phyloP scores from a whole-genome alignment of 2,329 filamentous ascomycete genomes.

The Cercospora sp. region DNA sequence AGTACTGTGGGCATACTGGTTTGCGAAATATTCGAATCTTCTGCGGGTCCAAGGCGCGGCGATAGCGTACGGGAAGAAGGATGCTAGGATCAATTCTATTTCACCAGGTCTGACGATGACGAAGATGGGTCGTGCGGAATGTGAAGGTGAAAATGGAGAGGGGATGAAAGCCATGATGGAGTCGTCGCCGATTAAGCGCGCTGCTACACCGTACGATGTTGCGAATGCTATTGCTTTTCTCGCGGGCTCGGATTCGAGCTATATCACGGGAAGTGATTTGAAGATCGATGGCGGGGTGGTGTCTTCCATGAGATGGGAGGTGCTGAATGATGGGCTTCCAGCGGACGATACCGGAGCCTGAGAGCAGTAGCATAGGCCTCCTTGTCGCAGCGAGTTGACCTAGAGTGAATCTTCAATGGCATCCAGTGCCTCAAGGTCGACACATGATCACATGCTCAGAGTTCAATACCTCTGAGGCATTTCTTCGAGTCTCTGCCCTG shows the following conservation, averaged over 20 bases:
- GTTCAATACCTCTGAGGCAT: background rate
- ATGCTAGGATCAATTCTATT: slow-evolving; percentile 16
- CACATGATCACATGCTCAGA: background rate
- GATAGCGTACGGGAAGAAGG: slow-evolving; percentile 7
- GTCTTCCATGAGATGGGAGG: background rate
- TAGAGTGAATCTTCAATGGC: background rate
- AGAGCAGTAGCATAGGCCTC: background rate
- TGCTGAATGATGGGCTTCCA: background rate
- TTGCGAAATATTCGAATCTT: slow-evolving; percentile 16
- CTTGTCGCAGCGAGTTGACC: background rate
- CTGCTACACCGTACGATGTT: slow-evolving; percentile 15
- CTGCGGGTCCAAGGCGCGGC: slow-evolving; percentile 13
- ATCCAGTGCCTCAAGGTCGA: background rate
- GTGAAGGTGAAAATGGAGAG: background rate
- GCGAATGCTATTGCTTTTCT: slow-evolving; percentile 13
- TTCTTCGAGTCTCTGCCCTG: background rate
- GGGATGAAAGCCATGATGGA: background rate
- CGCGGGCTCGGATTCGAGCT: background rate
- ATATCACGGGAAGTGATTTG: slow-evolving; percentile 16
- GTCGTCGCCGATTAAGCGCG: background rate
- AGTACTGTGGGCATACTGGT: slow-evolving; percentile 1
- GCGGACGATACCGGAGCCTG: background rate
- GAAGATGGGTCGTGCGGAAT: slow-evolving; percentile 11
- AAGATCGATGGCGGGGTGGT: slow-evolving; percentile 15
- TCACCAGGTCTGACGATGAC: slow-evolving; percentile 16